These are phyloP conservation scores for Aspergillus mulundensis DNA, from an alignment of 495 filamentous ascomycete genomes.

Conservation along the genomic window DNA sequence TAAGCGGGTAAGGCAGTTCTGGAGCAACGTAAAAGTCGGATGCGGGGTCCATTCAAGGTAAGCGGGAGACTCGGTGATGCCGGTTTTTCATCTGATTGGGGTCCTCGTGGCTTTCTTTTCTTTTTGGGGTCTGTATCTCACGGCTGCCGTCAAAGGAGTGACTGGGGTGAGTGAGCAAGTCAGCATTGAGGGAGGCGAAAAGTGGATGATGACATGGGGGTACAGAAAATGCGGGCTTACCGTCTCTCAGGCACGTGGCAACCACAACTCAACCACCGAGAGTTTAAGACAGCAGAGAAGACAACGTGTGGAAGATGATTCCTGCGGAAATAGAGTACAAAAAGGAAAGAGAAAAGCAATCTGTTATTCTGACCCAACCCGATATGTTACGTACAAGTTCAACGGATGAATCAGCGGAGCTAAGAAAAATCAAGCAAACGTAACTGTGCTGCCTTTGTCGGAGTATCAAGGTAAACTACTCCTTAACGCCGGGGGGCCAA, in stretches of 20 bases:
- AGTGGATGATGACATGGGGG: conserved; percentile 14
- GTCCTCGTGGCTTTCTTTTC: neutral
- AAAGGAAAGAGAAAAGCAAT: neutral
- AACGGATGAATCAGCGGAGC: neutral
- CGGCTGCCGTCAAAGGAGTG: conserved; percentile 12
- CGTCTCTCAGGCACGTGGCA: conserved; percentile 14
- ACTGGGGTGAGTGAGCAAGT: conserved; percentile 16
- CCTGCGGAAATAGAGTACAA: conserved; percentile 1
- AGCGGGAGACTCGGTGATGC: neutral
- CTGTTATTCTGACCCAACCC: neutral
- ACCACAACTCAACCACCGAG: neutral
- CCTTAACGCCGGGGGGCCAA: conserved; percentile 11
- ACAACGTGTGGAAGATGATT: neutral
- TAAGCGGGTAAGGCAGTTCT: conserved; percentile 16
- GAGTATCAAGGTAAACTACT: neutral
- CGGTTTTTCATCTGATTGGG: conserved; percentile 7
- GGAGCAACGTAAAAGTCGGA: conserved; percentile 8
- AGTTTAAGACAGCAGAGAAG: neutral
- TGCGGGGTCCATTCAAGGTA: conserved; percentile 18
- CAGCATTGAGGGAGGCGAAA: conserved; percentile 10
- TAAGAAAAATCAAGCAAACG: conserved; percentile 11
- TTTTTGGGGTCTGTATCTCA: neutral
- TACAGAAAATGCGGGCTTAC: conserved; percentile 9
- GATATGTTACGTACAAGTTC: neutral
- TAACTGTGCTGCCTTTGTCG: conserved; percentile 8